A percentile compares a stretch with the other conserved stretches of the same genome.
These are phyloP conservation scores for Ciborinia camelliae DNA, from an alignment of 2,329 filamentous ascomycete species.

Conservation along the genomic window DNA sequence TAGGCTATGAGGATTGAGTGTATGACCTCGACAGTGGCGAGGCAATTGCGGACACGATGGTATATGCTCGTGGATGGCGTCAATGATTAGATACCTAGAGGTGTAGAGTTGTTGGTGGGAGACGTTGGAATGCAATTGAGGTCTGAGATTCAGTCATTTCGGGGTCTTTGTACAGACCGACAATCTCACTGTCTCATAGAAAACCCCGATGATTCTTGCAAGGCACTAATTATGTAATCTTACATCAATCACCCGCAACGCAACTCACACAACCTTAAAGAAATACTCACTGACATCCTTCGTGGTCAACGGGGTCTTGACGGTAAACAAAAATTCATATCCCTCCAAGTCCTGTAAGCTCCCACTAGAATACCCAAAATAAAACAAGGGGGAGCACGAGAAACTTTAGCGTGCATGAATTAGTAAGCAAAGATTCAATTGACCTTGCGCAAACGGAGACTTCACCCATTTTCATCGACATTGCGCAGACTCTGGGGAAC, in stretches of 20 bases:
- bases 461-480: not conserved
- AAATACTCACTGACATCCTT: no score
- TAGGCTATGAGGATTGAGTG: not conserved
- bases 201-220: no score
- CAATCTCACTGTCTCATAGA: no score
- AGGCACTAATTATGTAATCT: not conserved
- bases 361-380: not conserved
- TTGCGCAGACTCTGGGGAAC: not conserved
- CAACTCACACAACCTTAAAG: no score
- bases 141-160: no score
- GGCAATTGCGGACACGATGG: not conserved
- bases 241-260: no score
- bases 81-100: not conserved
- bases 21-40: not conserved
- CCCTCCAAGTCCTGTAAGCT: not conserved
- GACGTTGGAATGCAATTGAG: not conserved
- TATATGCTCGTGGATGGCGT: no score
- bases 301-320: not conserved
- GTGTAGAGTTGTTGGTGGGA: not conserved
- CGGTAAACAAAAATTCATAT: no score
- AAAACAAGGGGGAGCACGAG: not conserved
- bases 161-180: no score
- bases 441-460: not conserved
- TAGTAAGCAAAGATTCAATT: not conserved
- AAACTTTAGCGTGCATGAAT: not conserved